phyloP scores from a whole-genome alignment of 208 protist genomes.

The Balamuthia mandrillaris region DNA sequence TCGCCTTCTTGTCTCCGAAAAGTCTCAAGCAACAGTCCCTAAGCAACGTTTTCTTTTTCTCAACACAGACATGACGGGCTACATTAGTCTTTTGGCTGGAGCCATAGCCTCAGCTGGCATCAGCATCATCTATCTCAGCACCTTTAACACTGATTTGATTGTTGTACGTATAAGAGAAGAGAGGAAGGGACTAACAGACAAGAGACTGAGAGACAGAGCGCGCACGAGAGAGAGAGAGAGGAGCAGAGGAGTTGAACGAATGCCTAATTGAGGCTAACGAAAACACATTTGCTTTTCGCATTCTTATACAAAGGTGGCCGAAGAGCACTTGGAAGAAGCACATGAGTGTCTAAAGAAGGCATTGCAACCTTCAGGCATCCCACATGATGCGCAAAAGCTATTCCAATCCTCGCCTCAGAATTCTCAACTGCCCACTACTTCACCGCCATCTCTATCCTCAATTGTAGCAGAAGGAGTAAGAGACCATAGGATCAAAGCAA shows the following conservation, averaged over 20 bases:
- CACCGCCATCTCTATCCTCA: no score
- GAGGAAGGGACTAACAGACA: no score
- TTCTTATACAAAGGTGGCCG: no score
- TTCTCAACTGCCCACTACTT: no score
- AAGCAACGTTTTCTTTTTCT: neutral
- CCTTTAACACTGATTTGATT: conserved; percentile 27
- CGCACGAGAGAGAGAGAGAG: neutral
- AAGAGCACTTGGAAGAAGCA: no score
- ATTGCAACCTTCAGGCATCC: no score
- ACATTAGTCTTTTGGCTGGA: conserved; percentile 16
- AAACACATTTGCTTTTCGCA: neutral
- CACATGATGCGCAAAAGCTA: no score
- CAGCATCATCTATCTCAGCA: conserved; percentile 35
- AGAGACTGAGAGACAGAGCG: no score
- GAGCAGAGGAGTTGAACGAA: neutral
- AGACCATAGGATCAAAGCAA: no score
- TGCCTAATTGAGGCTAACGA: neutral
- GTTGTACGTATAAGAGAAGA: neutral
- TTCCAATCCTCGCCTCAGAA: no score
- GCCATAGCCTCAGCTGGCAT: conserved; percentile 22
- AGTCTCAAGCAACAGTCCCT: neutral
- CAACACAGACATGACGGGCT: conserved; percentile 31
- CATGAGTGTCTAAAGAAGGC: no score
- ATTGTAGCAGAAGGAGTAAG: no score
- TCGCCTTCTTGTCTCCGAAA: neutral